These are phyloP conservation scores for Cercospora canescens DNA, from an alignment of 2,329 filamentous ascomycete species.

Conservation along the genomic window DNA sequence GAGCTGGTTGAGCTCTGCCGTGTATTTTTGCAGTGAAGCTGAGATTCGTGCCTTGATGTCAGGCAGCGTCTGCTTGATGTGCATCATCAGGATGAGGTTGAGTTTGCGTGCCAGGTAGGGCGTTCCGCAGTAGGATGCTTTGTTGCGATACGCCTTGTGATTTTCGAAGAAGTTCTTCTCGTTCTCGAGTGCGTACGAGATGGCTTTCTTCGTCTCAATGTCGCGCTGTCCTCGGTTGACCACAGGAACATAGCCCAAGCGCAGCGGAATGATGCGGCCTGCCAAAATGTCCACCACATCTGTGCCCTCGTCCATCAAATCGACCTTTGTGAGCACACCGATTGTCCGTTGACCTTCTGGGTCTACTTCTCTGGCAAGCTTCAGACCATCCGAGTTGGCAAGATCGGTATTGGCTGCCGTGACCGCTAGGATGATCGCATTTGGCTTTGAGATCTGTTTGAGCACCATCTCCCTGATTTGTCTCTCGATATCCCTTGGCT, in stretches of 20 bases:
- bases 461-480: constrained; percentile 98
- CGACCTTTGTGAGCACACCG: constrained; percentile 96
- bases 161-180: constrained; percentile 98
- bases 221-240: constrained; percentile 97
- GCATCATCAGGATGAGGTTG: constrained; percentile 99
- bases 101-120: constrained; percentile 95
- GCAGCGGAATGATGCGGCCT: constrained; percentile 91
- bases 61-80: constrained; percentile 98
- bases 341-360: constrained; percentile 97
- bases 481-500: constrained; percentile 92
- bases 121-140: constrained; percentile 97
- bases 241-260: constrained; percentile 93
- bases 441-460: constrained; percentile 98
- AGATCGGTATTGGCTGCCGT: constrained; percentile 96
- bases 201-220: constrained; percentile 97
- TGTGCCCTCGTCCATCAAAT: constrained; percentile 97
- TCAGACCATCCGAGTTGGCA: constrained; percentile 96
- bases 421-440: constrained; percentile 95
- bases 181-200: constrained; percentile 84
- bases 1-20: constrained; percentile 74
- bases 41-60: constrained; percentile 97
- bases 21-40: constrained; percentile 92
- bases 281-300: constrained; percentile 98
- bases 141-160: constrained; percentile 98
- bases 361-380: constrained; percentile 94